phyloP scores from a whole-genome alignment of 1,139 yeast species.

The Zygoascus sp. region DNA sequence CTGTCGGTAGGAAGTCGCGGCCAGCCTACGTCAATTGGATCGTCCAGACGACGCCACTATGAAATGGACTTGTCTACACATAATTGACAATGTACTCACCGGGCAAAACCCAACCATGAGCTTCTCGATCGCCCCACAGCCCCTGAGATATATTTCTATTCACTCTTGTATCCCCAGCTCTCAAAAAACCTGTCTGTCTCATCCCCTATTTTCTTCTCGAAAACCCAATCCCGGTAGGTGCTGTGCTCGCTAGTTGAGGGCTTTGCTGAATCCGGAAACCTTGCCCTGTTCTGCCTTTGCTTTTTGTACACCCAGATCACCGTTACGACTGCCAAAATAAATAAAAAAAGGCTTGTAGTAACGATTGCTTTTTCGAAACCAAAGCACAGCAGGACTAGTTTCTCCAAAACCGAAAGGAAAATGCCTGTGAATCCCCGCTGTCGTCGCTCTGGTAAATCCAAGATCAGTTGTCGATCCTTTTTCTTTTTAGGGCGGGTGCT shows the following conservation, averaged over 20 bases:
- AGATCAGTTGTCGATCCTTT: not conserved
- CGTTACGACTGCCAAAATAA: not conserved
- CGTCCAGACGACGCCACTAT: no score
- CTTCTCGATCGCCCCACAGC: no score
- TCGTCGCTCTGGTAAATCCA: not conserved
- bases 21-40: no score
- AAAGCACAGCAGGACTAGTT: not conserved
- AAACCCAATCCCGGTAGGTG: slow-evolving; percentile 1
- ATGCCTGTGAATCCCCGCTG: not conserved
- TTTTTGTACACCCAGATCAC: not conserved
- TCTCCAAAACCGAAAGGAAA: not conserved
- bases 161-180: no score
- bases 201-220: not conserved
- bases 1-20: no score
- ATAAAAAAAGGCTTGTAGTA: not conserved
- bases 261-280: not conserved
- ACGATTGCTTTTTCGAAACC: not conserved
- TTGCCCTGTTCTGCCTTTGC: not conserved
- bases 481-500: not conserved
- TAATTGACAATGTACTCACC: no score
- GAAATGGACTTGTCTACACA: no score
- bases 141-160: no score
- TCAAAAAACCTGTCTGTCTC: not conserved
- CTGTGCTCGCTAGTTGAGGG: not conserved
- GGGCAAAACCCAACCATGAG: no score